Evolutionary conservation across 1,284 basidiomycete genomes (phyloP), one percentile per base, ranked within the genome.

Genomic region (Pisolithus thermaeus): DNA sequence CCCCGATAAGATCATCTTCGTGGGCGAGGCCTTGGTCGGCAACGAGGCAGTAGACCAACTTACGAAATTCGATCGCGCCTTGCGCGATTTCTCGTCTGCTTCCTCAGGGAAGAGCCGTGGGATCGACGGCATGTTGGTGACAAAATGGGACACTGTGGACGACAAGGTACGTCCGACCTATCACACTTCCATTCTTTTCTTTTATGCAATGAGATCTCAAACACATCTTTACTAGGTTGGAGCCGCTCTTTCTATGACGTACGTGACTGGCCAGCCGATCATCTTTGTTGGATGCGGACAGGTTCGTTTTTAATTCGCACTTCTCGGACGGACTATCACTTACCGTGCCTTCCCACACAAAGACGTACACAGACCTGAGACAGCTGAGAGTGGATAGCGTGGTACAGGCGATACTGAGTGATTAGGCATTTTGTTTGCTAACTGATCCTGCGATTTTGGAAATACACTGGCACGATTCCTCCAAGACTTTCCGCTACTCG

Each of bases 1-100:
- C 55, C 94, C 94, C 0, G 94, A 97, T 76, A 97, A 95, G 72
- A 92, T 97, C 61, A 79, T 97, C 46, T 97, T 97, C 61, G 95
- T 97, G 45, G 95, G 94, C 51, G 95, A 97, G 70, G 94, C 94
- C 0, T 76, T 97, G 37, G 95, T 97, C 9, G 94, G 94, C 16
- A 97, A 97, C 66, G 94, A 97, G 71, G 95, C 95, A 1, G 92
- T 97, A 37, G 94, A 97, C 71, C 94, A 97, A 62, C 71, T 97
- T 46, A 87, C 85, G 51, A 97, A 97, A 70, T 97, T 97, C 66
- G 93, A 97, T 63, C 84, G 92, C 32, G 85, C 93, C 1, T 69
- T 97, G 53, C 83, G 87, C 41, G 92, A 97, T 65, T 97, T 96
- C 63, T 90, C 88, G 8, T 80, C 84, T 23, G 79, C 80, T 3